These are phyloP conservation scores for Cardamine resedifolia DNA, from an alignment of 345 rosid species.

Conservation along the genomic window DNA sequence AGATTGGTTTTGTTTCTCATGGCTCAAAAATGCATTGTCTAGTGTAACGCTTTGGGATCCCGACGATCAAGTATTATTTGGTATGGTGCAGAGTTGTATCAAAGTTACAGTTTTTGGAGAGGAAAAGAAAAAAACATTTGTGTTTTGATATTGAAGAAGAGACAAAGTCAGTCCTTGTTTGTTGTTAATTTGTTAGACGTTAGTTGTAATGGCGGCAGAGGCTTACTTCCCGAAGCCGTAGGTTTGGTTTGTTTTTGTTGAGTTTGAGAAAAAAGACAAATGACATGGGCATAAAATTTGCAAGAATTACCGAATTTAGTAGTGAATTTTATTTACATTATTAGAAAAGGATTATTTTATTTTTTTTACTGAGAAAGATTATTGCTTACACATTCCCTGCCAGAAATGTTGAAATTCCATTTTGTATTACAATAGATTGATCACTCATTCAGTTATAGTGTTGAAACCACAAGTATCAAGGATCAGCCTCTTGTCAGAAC, in stretches of 20 bases:
- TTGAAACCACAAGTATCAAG: not conserved
- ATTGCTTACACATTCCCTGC: no score
- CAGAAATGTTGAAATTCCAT: no score
- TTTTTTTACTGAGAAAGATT: not conserved
- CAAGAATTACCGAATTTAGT: not conserved
- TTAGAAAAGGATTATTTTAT: not conserved
- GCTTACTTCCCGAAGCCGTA: not conserved
- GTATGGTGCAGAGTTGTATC: conserved; percentile 6
- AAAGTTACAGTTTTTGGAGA: not conserved
- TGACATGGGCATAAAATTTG: not conserved
- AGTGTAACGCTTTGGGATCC: not conserved
- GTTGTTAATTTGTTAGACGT: not conserved
- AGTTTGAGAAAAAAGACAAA: not conserved
- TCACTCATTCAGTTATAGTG: not conserved
- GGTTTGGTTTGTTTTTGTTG: conserved; percentile 1
- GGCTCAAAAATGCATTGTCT: not conserved
- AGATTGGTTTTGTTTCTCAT: not conserved
- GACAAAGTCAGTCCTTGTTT: not conserved
- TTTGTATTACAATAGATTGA: not conserved
- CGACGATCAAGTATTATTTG: not conserved
- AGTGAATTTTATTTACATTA: not conserved
- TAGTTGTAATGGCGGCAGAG: not conserved
- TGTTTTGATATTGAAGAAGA: conserved; percentile 1
- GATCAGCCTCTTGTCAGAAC: not conserved
- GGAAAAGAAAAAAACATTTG: not conserved